Base-by-base conservation (phyloP, 805 yeast species). In the Scheffersomyces spartinae region DNA sequence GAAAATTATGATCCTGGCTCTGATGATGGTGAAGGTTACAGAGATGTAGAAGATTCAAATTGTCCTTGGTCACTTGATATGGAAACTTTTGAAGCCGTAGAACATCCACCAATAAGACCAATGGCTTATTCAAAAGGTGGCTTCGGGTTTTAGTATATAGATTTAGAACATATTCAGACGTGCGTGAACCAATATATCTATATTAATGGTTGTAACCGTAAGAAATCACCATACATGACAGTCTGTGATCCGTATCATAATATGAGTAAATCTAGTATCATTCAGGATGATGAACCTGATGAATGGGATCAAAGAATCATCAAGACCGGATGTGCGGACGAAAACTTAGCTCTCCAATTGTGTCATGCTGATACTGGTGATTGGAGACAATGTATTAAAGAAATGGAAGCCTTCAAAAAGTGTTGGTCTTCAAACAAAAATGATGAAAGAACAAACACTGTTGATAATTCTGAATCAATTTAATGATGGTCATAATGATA, bases 71-170 rank as follows among this genome's bases (percentile, higher is more conserved):
- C 27, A 1, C 54, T 82, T 40, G 52, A 66, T 1, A 71, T 65
- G 29, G 64, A 64, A 33, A 72, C 75, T 9, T 86, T 83, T 48
- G 67, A 56, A 15, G 95, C 94, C 2, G 94, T 80, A 10, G 74
- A 78, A 14, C 98, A 88, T 53, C 98, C 98, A 1, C 73, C 78
- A 37, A 56, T 91, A 28, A 82, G 77, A 40, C 96, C 98, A 22
- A 88, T 88, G 98, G 95, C 95, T 2, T 86, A 86, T 47, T 51
- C 62, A 17, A 58, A 59, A 44, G 49, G 59, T 27, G 65, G 64
- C 9, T 57, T 59, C 30, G 64, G 64, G 2, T 59, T 52, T 28
- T 59, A 40, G n/a, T n/a, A n/a, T n/a, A n/a, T n/a, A n/a, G 23
- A 13, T 9, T 11, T 20, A 17, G 15, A 16, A 6, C 8, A 15